Percentiles rank a stretch among this genome's conserved stretches.
phyloP scores from a whole-genome alignment of 2,329 filamentous ascomycete genomes.

The Xylaria sp. region DNA sequence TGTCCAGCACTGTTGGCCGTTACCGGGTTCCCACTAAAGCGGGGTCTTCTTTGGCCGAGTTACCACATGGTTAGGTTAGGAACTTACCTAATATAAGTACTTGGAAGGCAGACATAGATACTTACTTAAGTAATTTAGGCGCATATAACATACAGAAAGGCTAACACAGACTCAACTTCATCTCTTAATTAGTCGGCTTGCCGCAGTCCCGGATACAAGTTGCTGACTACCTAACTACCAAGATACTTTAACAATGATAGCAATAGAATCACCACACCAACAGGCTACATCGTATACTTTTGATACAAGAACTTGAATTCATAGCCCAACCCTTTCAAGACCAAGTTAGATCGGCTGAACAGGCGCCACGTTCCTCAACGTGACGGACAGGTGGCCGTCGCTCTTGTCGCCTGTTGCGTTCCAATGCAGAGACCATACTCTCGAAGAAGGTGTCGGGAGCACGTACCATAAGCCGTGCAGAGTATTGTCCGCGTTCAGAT shows the following conservation, averaged over 20 bases:
- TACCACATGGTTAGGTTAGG: background rate
- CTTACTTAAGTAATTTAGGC: no score
- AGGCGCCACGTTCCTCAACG: constrained; percentile 41
- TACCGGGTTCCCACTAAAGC: constrained; percentile 25
- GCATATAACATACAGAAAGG: no score
- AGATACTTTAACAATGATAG: no score
- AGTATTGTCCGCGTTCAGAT: constrained; percentile 24
- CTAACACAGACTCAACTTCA: no score
- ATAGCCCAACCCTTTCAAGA: background rate
- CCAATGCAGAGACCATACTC: constrained; percentile 45
- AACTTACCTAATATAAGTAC: no score
- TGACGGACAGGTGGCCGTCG: constrained; percentile 35
- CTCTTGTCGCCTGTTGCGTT: constrained; percentile 37
- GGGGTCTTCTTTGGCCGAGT: background rate
- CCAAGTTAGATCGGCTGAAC: background rate
- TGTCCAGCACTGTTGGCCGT: constrained; percentile 14
- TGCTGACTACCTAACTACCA: no score
- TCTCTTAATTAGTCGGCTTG: no score
- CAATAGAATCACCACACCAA: background rate
- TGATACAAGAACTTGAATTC: background rate
- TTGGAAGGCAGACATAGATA: no score
- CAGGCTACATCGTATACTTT: background rate
- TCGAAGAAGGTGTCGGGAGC: constrained; percentile 34
- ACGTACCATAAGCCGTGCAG: constrained; percentile 45
- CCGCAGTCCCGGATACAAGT: no score